Percentiles rank a stretch among this genome's conserved stretches.
These are phyloP conservation scores for Calonectria pseudoreteaudii DNA, from an alignment of 2,329 filamentous ascomycete species.

Conservation along the genomic window DNA sequence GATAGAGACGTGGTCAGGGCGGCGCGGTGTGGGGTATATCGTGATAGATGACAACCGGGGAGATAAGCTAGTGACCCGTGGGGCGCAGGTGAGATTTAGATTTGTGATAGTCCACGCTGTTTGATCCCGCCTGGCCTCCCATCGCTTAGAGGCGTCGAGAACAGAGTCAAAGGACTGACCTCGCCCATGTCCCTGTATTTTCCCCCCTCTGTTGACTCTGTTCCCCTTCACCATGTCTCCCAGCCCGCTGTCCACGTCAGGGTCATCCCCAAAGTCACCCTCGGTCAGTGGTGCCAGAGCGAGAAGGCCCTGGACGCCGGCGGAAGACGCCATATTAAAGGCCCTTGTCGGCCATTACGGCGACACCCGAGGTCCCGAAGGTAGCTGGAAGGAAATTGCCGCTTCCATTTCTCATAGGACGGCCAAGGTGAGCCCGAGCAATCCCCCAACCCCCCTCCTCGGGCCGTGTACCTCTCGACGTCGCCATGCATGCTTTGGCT, in stretches of 20 bases:
- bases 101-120: not conserved
- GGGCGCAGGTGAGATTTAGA: not conserved
- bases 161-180: not conserved
- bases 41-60: not conserved
- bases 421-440: constrained; percentile 39
- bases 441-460: not conserved
- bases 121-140: not conserved
- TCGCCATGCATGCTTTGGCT: not conserved
- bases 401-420: constrained; percentile 40
- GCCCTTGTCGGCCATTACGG: constrained; percentile 44
- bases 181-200: not conserved
- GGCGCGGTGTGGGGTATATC: not conserved
- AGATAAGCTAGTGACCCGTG: constrained; percentile 5
- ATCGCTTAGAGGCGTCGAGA: not conserved
- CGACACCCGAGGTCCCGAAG: constrained; percentile 39
- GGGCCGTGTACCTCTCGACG: not conserved
- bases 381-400: constrained; percentile 46
- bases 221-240: not conserved
- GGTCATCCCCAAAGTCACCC: constrained; percentile 38
- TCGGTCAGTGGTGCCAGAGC: constrained; percentile 34
- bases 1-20: not conserved
- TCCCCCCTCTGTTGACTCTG: not conserved
- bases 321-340: constrained; percentile 43
- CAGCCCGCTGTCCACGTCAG: constrained; percentile 37
- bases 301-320: constrained; percentile 41